A percentile compares a stretch with the other conserved stretches of the same genome.
These are phyloP conservation scores for Dendrobium chrysotoxum DNA, from an alignment of 106 monocot species.

Conservation along the genomic window DNA sequence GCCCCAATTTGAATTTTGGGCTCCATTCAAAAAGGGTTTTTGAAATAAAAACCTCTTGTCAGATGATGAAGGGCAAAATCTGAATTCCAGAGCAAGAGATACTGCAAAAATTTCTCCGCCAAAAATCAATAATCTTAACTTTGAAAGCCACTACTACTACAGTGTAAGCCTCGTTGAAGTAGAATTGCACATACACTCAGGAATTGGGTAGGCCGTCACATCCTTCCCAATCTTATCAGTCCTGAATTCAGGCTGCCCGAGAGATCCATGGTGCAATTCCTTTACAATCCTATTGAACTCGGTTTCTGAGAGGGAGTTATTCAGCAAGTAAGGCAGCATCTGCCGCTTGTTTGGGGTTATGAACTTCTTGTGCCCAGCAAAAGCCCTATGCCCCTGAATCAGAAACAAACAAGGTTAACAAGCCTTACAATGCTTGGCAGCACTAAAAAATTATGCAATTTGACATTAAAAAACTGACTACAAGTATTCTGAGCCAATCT, in stretches of 20 bases:
- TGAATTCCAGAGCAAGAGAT: not conserved
- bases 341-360: constrained; percentile 89
- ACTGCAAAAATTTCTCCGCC: not conserved
- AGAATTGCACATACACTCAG: constrained; percentile 85
- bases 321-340: constrained; percentile 71
- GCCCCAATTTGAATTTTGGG: not conserved
- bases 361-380: constrained; percentile 67
- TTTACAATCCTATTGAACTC: constrained; percentile 71
- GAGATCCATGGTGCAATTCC: constrained; percentile 55
- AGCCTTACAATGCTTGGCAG: too few species aligned
- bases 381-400: constrained; percentile 66
- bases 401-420: not conserved
- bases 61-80: not conserved
- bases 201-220: constrained; percentile 74
- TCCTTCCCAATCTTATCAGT: constrained; percentile 37
- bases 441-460: too few species aligned
- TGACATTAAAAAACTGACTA: too few species aligned
- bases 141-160: not conserved
- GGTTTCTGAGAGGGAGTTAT: constrained; percentile 35
- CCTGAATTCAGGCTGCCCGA: constrained; percentile 69
- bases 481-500: too few species aligned
- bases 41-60: not conserved
- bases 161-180: constrained; percentile 8
- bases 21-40: not conserved
- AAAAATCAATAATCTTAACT: too few species aligned